Evolutionary conservation across 2,329 filamentous ascomycete genomes (phyloP).

Genomic region (Calonectria pauciramosa): DNA sequence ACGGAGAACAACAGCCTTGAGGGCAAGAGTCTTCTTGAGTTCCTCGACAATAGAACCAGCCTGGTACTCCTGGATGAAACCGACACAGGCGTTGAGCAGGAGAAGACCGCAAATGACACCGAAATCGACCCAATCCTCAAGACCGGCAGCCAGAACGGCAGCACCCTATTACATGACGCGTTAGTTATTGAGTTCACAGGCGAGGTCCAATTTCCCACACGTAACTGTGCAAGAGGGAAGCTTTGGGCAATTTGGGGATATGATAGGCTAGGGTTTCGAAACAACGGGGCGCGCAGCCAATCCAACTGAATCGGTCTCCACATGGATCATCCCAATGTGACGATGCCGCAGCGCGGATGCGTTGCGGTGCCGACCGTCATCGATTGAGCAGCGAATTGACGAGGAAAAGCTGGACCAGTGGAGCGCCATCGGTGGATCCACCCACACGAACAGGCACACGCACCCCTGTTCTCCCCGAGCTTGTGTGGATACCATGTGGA

Average conservation of each 20-base stretch:
- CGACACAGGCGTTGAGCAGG: conserved; percentile 86
- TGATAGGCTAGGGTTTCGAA: conserved; percentile 35
- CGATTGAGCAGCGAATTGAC: conserved; percentile 21
- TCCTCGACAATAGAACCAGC: conserved; percentile 92
- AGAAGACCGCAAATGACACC: conserved; percentile 90
- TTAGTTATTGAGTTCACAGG: conserved; percentile 41
- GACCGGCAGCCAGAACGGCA: conserved; percentile 84
- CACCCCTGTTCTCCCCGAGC: conserved; percentile 37
- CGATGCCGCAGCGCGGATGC: conserved; percentile 18
- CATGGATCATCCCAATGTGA: conserved; percentile 24
- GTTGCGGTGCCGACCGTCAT: conserved; percentile 29
- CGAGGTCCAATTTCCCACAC: conserved; percentile 26
- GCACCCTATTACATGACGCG: conserved; percentile 66
- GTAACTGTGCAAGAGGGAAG: neutral
- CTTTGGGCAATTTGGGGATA: conserved; percentile 17
- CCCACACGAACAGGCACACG: conserved; percentile 30
- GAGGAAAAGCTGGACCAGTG: conserved; percentile 35
- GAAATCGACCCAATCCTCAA: conserved; percentile 93
- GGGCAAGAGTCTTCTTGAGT: conserved; percentile 89
- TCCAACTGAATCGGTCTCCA: conserved; percentile 46
- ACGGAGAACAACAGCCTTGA: conserved; percentile 90
- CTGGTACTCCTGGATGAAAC: conserved; percentile 92
- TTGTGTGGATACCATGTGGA: conserved; percentile 48
- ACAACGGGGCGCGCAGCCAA: conserved; percentile 33
- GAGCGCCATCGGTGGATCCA: conserved; percentile 41